Percentiles rank a stretch among this genome's conserved stretches.
Evolutionary conservation across 805 yeast genomes (phyloP).

Genomic region (Candida patagonica): DNA sequence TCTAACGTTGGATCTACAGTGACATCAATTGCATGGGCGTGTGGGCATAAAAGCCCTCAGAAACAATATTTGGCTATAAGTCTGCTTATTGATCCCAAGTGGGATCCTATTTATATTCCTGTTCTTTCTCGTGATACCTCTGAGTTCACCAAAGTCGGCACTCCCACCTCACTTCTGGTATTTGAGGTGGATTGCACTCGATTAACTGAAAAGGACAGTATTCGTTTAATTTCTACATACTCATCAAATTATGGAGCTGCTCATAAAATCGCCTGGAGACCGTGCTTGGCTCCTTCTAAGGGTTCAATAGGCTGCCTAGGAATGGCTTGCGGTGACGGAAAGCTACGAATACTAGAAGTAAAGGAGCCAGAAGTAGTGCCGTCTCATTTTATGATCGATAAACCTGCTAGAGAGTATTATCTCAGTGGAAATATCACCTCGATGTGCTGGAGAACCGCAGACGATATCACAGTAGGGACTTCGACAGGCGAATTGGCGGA

Average conservation of each 20-base stretch:
- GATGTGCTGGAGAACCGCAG: conserved; percentile 38
- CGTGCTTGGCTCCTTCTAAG: conserved; percentile 28
- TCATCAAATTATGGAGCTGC: conserved; percentile 27
- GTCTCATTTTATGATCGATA: conserved; percentile 4
- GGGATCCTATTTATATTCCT: conserved; percentile 24
- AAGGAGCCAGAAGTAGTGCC: conserved; percentile 19
- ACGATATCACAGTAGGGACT: conserved; percentile 46
- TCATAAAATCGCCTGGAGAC: conserved; percentile 22
- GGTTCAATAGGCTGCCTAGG: conserved; percentile 30
- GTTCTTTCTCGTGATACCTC: conserved; percentile 27
- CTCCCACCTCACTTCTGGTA: conserved; percentile 13
- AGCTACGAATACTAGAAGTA: conserved; percentile 37
- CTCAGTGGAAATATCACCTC: conserved; percentile 32
- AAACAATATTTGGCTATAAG: conserved; percentile 43
- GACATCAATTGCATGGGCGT: conserved; percentile 46
- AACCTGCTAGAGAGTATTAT: conserved; percentile 11
- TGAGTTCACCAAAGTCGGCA: conserved; percentile 7
- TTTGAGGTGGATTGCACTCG: conserved; percentile 19
- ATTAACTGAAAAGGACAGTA: background rate
- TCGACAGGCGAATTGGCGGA: conserved; percentile 53
- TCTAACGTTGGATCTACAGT: conserved; percentile 44
- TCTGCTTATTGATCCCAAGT: conserved; percentile 30
- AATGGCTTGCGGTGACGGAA: conserved; percentile 51
- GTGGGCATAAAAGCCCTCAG: conserved; percentile 17
- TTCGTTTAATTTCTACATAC: conserved; percentile 21